A percentile compares a stretch with the other conserved stretches of the same genome.
Conservation (phyloP, 1,284 basidiomycete species). For the Apiotrichum gracile region DNA sequence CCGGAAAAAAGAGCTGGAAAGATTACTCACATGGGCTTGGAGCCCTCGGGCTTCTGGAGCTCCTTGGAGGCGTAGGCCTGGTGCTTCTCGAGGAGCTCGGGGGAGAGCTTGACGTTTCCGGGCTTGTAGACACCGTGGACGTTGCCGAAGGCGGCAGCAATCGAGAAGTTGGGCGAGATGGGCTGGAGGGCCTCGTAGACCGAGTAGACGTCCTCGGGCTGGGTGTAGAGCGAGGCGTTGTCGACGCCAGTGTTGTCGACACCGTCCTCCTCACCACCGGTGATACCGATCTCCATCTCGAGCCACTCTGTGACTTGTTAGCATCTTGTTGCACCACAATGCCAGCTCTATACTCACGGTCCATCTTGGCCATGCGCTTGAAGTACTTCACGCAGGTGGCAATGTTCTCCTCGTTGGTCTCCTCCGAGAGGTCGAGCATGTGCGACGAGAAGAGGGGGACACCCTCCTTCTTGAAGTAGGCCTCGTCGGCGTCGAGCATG, state of each 20-base stretch:
- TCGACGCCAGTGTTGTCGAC: constrained; percentile 95
- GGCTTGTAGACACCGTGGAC: constrained; percentile 96
- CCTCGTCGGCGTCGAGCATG: constrained; percentile 96
- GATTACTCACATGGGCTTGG: constrained; percentile 61
- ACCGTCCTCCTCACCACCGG: constrained; percentile 98
- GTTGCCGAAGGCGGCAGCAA: constrained; percentile 88
- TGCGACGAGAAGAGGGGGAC: constrained; percentile 80
- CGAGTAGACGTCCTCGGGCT: constrained; percentile 93
- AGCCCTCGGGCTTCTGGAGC: constrained; percentile 56
- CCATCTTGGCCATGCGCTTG: constrained; percentile 85
- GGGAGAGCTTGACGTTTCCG: constrained; percentile 86
- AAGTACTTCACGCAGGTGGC: constrained; percentile 91
- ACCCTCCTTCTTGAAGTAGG: constrained; percentile 81
- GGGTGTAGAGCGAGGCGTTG: constrained; percentile 91
- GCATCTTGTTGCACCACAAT: background rate
- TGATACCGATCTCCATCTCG: constrained; percentile 99
- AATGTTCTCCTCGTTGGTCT: constrained; percentile 97
- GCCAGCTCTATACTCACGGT: constrained; percentile 44
- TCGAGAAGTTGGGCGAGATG: constrained; percentile 91
- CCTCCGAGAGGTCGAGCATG: constrained; percentile 99
- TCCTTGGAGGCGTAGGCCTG: constrained; percentile 72
- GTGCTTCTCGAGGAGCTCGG: constrained; percentile 88
- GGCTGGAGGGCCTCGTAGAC: constrained; percentile 76
- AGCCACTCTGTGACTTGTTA: constrained; percentile 62
- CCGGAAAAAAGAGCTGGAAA: background rate